Evolutionary conservation across 78 protist genomes (phyloP), one percentile per base, ranked within the genome.

Genomic region (Mastigamoeba balamuthi): DNA sequence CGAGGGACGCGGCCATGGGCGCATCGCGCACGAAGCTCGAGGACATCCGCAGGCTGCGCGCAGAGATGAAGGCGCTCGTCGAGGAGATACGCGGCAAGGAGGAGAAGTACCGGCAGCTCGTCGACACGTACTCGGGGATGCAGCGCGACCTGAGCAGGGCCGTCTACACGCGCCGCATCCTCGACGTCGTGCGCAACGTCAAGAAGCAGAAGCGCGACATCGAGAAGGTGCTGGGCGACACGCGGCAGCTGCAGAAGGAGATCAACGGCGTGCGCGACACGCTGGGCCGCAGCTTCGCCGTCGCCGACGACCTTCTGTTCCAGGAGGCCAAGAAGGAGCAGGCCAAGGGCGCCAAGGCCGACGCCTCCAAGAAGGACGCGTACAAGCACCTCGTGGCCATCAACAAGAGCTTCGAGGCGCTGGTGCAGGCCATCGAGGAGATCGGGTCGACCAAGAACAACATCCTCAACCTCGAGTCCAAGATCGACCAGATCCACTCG

Each of bases 101-200:
- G 33, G 89, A 79, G 67, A 63, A 52, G 40, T 77, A 76, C 29
- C 38, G 30, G 35, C 82, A 76, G 42, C 81, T 89, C 8, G 66
- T 78, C 43, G 85, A 65, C 17, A 74, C 76, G 39, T 89, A 80
- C 69, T 76, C 84, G 75, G n/a, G 41, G 5, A 41, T 75, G 72
- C 81, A 82, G 0, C 79, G 82, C 53, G 82, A 85, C 66, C 44
- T 84, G 36, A 75, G 72, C 36, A 82, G 93, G 41, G 52, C 93
- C 27, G 44, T 44, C 9, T 89, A 85, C 81, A 85, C 90, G 27
- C 78, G 80, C 36, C 74, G 89, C 69, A 89, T 89, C 1, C 8
- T 85, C 30, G 93, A 89, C 2, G 79, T 84, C 30, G 93, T 89
- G 7, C 64, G 69, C 58, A 85, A 89, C 72, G 85, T 89, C 63